Conservation (phyloP, 1,284 basidiomycete genomes). For the Pseudozyma hubeiensis region DNA sequence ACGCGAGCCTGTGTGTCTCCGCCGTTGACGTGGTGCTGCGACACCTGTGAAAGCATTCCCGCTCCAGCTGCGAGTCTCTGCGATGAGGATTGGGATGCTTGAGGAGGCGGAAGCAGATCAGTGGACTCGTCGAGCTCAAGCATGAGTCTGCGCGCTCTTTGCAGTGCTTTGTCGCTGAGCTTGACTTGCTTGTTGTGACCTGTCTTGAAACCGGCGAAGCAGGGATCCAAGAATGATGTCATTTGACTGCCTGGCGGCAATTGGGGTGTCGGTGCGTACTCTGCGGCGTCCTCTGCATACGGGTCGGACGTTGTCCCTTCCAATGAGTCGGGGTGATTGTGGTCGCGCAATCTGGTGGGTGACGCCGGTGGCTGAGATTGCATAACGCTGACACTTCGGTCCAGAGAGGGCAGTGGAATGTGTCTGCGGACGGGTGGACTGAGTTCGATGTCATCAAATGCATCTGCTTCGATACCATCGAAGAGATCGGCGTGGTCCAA, state of each 20-base stretch:
- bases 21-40: background rate
- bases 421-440: constrained; percentile 33
- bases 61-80: constrained; percentile 1
- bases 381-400: background rate
- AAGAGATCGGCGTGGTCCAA: constrained; percentile 39
- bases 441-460: constrained; percentile 43
- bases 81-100: constrained; percentile 21
- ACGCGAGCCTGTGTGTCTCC: background rate
- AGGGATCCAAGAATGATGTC: constrained; percentile 32
- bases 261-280: background rate
- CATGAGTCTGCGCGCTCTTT: constrained; percentile 32
- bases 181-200: constrained; percentile 23
- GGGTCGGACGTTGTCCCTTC: background rate
- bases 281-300: background rate
- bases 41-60: background rate
- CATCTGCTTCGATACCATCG: constrained; percentile 43
- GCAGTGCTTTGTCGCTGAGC: constrained; percentile 35
- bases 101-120: constrained; percentile 16
- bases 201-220: constrained; percentile 43
- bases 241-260: constrained; percentile 20
- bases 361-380: constrained; percentile 1
- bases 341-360: constrained; percentile 1
- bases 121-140: constrained; percentile 26
- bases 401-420: constrained; percentile 7
- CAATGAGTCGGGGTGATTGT: background rate